Conservation (phyloP, 2,329 filamentous ascomycete species). For the Cladosporium phlei region DNA sequence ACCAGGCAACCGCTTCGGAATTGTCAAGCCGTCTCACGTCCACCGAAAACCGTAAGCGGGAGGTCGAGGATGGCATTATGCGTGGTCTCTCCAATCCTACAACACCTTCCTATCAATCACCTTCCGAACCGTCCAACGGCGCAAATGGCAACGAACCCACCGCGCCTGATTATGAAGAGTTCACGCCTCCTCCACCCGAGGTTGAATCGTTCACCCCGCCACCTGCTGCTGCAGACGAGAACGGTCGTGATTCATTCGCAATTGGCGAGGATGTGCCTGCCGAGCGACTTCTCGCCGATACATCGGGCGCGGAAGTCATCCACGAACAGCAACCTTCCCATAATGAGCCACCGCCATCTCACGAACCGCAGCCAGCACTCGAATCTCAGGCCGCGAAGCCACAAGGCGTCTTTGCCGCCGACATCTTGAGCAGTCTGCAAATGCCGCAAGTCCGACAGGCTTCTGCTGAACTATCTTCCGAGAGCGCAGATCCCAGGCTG, state of each 20-base stretch:
- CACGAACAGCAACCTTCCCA: slow-evolving; percentile 25
- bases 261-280: slow-evolving; percentile 11
- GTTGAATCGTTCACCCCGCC: slow-evolving; percentile 79
- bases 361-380: slow-evolving; percentile 24
- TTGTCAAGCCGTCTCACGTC: slow-evolving; percentile 63
- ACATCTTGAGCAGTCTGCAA: slow-evolving; percentile 26
- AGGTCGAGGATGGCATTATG: slow-evolving; percentile 90
- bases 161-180: slow-evolving; percentile 28
- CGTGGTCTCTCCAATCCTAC: slow-evolving; percentile 65
- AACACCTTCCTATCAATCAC: slow-evolving; percentile 40
- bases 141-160: slow-evolving; percentile 16
- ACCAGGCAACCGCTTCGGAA: slow-evolving; percentile 62
- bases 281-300: slow-evolving; percentile 29
- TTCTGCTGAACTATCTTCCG: slow-evolving; percentile 21
- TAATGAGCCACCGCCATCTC: slow-evolving; percentile 28
- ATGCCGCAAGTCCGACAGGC: slow-evolving; percentile 23
- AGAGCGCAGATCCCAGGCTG: slow-evolving; percentile 29
- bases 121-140: slow-evolving; percentile 17
- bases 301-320: slow-evolving; percentile 36
- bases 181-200: slow-evolving; percentile 68
- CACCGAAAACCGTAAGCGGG: slow-evolving; percentile 76
- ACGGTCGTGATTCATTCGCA: slow-evolving; percentile 6
- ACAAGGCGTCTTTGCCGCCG: slow-evolving; percentile 19
- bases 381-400: slow-evolving; percentile 6
- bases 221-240: slow-evolving; percentile 36